phyloP scores from a whole-genome alignment of 805 yeast species.

The Yarrowia sp. region DNA sequence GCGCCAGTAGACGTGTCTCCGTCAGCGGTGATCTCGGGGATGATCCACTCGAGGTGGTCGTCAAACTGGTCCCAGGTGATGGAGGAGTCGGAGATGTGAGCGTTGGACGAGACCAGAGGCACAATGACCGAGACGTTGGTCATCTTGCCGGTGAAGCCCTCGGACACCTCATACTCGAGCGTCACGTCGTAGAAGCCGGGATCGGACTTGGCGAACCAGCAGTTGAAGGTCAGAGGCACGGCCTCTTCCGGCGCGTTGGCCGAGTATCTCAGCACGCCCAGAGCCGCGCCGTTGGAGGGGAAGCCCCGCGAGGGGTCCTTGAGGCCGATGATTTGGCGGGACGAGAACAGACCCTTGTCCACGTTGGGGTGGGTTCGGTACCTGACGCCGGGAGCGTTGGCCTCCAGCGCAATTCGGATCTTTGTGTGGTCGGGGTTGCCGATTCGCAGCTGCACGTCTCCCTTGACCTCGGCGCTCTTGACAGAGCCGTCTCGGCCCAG shows the following conservation, averaged over 20 bases:
- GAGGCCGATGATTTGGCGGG: constrained; percentile 59
- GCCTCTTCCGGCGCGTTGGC: constrained; percentile 63
- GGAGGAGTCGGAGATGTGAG: constrained; percentile 43
- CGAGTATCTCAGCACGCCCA: constrained; percentile 94
- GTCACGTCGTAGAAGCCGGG: constrained; percentile 69
- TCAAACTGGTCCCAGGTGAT: constrained; percentile 53
- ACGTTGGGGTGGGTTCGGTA: constrained; percentile 97
- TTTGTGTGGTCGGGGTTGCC: constrained; percentile 70
- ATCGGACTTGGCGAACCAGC: constrained; percentile 74
- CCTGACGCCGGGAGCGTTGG: constrained; percentile 55
- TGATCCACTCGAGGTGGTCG: constrained; percentile 66
- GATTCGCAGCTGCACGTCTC: constrained; percentile 85
- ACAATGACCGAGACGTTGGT: constrained; percentile 57
- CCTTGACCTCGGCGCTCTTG: constrained; percentile 68
- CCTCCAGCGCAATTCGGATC: constrained; percentile 58
- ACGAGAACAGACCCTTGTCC: constrained; percentile 68
- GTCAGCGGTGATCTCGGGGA: constrained; percentile 54
- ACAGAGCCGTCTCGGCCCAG: constrained; percentile 76
- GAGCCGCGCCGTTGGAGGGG: constrained; percentile 86
- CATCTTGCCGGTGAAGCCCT: constrained; percentile 47
- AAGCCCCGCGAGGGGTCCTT: constrained; percentile 77
- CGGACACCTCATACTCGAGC: constrained; percentile 77
- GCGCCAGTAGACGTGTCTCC: constrained; percentile 57
- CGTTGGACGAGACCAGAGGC: constrained; percentile 64
- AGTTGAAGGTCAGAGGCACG: constrained; percentile 70